phyloP scores from a whole-genome alignment of 1,284 basidiomycete species.

The Tranzscheliella williamsii region DNA sequence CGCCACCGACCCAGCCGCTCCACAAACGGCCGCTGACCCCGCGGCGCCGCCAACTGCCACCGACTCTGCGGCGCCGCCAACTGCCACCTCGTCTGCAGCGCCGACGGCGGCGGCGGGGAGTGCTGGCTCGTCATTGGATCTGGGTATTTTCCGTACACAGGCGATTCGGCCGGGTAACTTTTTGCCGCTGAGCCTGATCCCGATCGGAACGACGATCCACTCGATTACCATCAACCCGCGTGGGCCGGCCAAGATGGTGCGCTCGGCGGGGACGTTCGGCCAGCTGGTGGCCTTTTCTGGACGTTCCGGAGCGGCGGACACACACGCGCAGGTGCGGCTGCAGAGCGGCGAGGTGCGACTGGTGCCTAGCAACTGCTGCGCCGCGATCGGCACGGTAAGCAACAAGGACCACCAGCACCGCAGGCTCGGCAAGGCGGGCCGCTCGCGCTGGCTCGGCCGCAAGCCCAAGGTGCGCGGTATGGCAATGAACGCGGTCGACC shows the following conservation, averaged over 20 bases:
- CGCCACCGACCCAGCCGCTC: conserved; percentile 23
- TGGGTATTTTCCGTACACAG: conserved; percentile 82
- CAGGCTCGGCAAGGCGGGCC: conserved; percentile 86
- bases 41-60: conserved; percentile 4
- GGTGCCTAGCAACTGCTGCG: conserved; percentile 79
- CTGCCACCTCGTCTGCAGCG: conserved; percentile 12
- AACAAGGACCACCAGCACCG: conserved; percentile 87
- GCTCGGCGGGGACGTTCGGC: conserved; percentile 84
- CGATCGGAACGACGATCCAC: conserved; percentile 88
- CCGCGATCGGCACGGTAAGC: conserved; percentile 88
- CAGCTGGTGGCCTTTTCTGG: conserved; percentile 66
- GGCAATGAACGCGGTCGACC: conserved; percentile 96
- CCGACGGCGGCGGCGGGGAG: conserved; percentile 61
- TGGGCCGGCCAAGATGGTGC: conserved; percentile 80
- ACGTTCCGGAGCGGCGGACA: conserved; percentile 60
- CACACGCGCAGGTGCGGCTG: conserved; percentile 80
- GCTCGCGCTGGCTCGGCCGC: conserved; percentile 83
- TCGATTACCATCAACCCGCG: conserved; percentile 76
- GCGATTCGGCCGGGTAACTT: conserved; percentile 92
- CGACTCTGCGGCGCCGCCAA: conserved; percentile 31
- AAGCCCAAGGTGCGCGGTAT: conserved; percentile 90
- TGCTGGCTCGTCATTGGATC: conserved; percentile 68
- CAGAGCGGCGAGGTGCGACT: conserved; percentile 91
- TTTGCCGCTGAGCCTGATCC: conserved; percentile 85
- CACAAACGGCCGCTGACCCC: conserved; percentile 19